A percentile compares a stretch with the other conserved stretches of the same genome.
phyloP scores from a whole-genome alignment of 2,329 filamentous ascomycete species.

The Tolypocladium capitatum region DNA sequence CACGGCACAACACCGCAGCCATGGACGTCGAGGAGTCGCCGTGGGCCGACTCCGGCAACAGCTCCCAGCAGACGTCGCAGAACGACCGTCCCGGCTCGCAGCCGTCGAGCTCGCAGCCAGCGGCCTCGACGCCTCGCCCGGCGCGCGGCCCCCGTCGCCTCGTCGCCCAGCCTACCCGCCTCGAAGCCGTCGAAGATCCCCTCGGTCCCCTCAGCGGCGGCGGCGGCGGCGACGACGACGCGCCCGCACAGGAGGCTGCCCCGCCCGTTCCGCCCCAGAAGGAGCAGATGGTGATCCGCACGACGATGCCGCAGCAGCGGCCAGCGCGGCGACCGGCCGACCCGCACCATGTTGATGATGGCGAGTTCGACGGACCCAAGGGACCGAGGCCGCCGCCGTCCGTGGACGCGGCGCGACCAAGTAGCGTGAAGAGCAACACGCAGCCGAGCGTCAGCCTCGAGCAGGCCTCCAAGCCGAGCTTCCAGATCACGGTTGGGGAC shows the following conservation, averaged over 20 bases:
- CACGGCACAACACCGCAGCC: constrained; percentile 5
- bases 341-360: constrained; percentile 56
- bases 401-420: constrained; percentile 43
- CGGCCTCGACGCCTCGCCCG: constrained; percentile 23
- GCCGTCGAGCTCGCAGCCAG: constrained; percentile 16
- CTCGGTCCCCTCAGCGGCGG: constrained; percentile 63
- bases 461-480: constrained; percentile 83
- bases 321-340: constrained; percentile 34
- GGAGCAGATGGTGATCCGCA: constrained; percentile 49
- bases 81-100: constrained; percentile 17
- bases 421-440: constrained; percentile 35
- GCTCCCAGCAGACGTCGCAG: constrained; percentile 17
- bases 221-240: constrained; percentile 30
- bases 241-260: constrained; percentile 23
- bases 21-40: constrained; percentile 42
- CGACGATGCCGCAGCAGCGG: constrained; percentile 36
- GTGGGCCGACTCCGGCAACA: constrained; percentile 34
- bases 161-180: constrained; percentile 62
- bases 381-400: constrained; percentile 53
- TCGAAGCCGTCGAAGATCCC: constrained; percentile 65
- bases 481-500: constrained; percentile 85
- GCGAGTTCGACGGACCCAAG: constrained; percentile 43
- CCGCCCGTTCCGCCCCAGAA: constrained; percentile 60
- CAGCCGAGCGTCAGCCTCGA: constrained; percentile 81
- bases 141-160: constrained; percentile 46